Base-by-base conservation (phyloP, 768 basidiomycete genomes). In the Amanita pallidorosea region DNA sequence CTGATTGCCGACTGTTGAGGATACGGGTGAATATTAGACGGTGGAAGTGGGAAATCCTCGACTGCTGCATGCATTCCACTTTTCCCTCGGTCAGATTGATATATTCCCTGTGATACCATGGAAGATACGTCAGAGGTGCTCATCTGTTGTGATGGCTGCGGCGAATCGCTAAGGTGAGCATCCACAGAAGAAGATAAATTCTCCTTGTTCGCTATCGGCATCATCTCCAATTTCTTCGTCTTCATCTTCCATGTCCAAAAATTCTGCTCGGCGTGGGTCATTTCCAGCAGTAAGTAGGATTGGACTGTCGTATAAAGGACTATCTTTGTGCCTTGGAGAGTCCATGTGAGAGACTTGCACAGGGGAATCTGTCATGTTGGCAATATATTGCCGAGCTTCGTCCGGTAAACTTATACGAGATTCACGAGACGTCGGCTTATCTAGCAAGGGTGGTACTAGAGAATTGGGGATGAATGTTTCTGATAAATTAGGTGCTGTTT, bases 341-440 rank as follows among this genome's bases (percentile, higher is more conserved):
- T 73, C 70, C 8, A 65, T 62, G 40, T 65, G 63, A 5, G 83
- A 79, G 58, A 78, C 83, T 23, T 76, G 65, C 7, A 68, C 60
- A 2, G 85, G 81, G 4, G 80, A 82, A 51, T 87, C 85, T 34
- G 65, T 66, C 75, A 85, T 80, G 57, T 74, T 78, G 34, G 78
- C 72, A 51, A 87, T 82, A 58, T 86, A 88, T 44, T 76, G 79
- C 55, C 72, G 78, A 13, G 87, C 83, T 62, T 90, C 88, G 49
- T 88, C 85, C 1, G 88, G 84, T 34, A 88, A 70, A 31, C 82
- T 79, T 45, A 83, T 76, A 20, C 76, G 74, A 7, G 85, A 88
- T 46, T 83, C 82, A 49, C 82, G 76, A n/a, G 77, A 76, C 15
- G 70, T 56, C 5, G 34, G 2, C 27, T 15, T 40, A 35, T 49